Base-by-base conservation (phyloP, 2,329 filamentous ascomycete species). In the Trichoderma breve region DNA sequence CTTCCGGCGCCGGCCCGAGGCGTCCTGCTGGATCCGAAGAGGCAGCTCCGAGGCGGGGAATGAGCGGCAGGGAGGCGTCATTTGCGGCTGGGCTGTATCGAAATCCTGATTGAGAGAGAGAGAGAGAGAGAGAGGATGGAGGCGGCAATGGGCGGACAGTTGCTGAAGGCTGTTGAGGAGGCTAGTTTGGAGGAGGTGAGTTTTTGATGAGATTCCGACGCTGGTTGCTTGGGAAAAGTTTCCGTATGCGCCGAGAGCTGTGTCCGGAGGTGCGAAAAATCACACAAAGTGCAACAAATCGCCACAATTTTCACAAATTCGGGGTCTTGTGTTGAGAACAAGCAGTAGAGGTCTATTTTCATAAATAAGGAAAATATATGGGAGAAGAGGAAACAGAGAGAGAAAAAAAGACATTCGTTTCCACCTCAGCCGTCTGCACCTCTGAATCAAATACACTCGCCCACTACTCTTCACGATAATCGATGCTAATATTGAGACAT, bases 181-280 rank as follows among this genome's bases (percentile, higher is more conserved):
- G 82, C 81, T 73, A 89, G 82, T 77, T 80, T 91, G 53, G 88
- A 91, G 77, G 86, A 90, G 84, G 89, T 91, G 77, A 81, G 83
- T 81, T 53, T 39, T 58, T 63, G n/a, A 47, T 57, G 51, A 24
- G 60, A 36, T 57, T 15, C 12, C 18, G 57, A 32, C 11, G 34
- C 14, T 61, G 36, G 53, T 55, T 53, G n/a, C 55, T 51, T 51
- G 36, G 18, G 14, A 39, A 39, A 55, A 55, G 43, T 24, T 55
- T 32, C 61, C 24, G 34, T 36, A 43, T 43, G 36, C 32, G 34
- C 60, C 61, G 39, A 32, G 26, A 15, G 14, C 18, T 32, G n/a
- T 61, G 15, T 18, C 36, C n/a, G n/a, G 26, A 47, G 65, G 9
- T 30, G 53, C 65, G 28, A 51, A 60, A 28, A 60, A 21, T n/a